phyloP scores from a whole-genome alignment of 306 rosid genomes.

The Castanospermum australe region DNA sequence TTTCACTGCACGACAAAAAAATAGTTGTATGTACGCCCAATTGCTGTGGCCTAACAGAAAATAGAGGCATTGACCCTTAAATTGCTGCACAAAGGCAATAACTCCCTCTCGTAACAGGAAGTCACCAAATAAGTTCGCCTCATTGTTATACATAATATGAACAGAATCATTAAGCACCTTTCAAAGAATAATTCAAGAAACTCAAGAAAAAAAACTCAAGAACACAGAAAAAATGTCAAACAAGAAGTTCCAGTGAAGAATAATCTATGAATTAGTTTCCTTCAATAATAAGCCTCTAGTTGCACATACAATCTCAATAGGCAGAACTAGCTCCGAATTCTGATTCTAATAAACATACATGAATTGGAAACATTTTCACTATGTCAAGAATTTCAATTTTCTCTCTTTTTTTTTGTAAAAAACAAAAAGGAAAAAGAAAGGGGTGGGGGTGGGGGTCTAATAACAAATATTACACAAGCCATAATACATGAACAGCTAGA shows the following conservation, averaged over 20 bases:
- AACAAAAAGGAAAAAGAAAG: not conserved
- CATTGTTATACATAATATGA: no score
- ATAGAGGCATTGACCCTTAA: no score
- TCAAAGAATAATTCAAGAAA: not conserved
- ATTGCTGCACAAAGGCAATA: no score
- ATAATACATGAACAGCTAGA: slow-evolving; percentile 39
- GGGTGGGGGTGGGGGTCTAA: slow-evolving; percentile 19
- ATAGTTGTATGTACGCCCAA: no score
- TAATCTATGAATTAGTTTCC: slow-evolving; percentile 18
- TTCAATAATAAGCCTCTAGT: not conserved
- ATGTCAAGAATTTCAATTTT: slow-evolving; percentile 25
- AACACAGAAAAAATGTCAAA: no score
- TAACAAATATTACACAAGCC: slow-evolving; percentile 37
- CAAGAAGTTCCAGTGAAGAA: not conserved
- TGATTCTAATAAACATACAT: slow-evolving; percentile 30
- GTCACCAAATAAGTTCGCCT: not conserved
- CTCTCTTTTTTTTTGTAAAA: no score
- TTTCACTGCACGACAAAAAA: no score
- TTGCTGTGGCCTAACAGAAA: no score
- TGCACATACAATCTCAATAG: slow-evolving; percentile 13
- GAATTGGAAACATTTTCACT: slow-evolving; percentile 25
- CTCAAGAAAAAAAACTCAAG: no score
- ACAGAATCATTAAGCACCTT: no score
- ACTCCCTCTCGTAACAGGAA: not conserved
- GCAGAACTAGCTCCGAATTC: slow-evolving; percentile 24